These are phyloP conservation scores for Scenedesmus sp. DNA, from an alignment of 163 green algal genomes.

Conservation along the genomic window DNA sequence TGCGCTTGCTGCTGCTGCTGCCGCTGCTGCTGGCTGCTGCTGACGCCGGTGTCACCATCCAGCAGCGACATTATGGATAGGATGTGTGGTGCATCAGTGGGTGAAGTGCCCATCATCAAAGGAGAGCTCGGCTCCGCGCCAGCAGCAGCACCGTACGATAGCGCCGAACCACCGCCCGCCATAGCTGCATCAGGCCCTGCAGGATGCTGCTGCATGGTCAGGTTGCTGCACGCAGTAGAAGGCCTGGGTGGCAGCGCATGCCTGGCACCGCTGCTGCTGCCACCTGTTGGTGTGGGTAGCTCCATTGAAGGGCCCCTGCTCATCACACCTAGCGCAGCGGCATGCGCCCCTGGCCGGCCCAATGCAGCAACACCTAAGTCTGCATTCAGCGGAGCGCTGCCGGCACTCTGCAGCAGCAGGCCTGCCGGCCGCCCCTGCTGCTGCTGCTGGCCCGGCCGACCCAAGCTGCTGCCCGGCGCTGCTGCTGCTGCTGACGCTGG, in stretches of 20 bases:
- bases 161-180: too few species aligned
- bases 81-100: slow-evolving; percentile 28
- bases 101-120: not conserved
- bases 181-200: not conserved
- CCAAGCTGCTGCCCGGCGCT: not conserved
- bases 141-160: not conserved
- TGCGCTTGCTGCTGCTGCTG: slow-evolving; percentile 2
- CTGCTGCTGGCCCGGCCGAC: not conserved
- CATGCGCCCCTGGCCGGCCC: not conserved
- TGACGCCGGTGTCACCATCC: slow-evolving; percentile 29
- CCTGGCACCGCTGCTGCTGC: not conserved
- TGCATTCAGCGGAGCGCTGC: not conserved
- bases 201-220: not conserved
- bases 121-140: not conserved
- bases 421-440: not conserved
- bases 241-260: slow-evolving; percentile 20
- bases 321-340: not conserved
- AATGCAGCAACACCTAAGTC: not conserved
- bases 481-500: slow-evolving; percentile 2
- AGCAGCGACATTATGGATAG: slow-evolving; percentile 49
- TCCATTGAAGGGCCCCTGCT: slow-evolving; percentile 12
- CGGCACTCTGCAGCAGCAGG: slow-evolving; percentile 31
- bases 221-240: slow-evolving; percentile 17
- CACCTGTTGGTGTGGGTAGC: not conserved
- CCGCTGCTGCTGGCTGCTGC: slow-evolving; percentile 9